These are phyloP conservation scores for Tilletia indica DNA, from an alignment of 1,284 basidiomycete genomes.

Conservation along the genomic window DNA sequence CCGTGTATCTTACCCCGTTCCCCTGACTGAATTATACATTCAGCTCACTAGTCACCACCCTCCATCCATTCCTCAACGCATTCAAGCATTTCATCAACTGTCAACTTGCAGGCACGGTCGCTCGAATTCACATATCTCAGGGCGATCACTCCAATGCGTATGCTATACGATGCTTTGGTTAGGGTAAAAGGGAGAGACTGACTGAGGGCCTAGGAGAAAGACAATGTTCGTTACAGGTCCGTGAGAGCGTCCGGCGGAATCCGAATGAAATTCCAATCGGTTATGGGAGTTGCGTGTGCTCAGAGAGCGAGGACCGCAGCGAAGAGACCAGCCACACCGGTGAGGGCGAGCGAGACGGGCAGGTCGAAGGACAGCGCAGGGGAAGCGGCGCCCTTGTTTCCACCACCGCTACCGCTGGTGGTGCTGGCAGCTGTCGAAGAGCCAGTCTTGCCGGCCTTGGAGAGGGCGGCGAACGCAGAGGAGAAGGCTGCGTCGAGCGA, in stretches of 20 bases:
- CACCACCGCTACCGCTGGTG: neutral
- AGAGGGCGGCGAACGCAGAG: neutral
- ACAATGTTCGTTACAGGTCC: no score
- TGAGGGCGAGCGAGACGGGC: conserved; percentile 15
- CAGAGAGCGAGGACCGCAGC: conserved; percentile 9
- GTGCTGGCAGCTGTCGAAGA: neutral
- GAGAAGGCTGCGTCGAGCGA: neutral
- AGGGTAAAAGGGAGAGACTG: no score
- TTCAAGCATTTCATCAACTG: neutral
- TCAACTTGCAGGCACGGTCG: no score
- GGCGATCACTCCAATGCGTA: no score
- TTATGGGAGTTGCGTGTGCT: neutral
- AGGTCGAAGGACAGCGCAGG: neutral
- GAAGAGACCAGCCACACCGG: conserved; percentile 11
- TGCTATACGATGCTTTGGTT: no score
- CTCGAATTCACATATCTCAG: no score
- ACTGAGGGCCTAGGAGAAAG: no score
- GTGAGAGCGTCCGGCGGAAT: no score
- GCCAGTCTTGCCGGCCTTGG: neutral
- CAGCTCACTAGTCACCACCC: neutral
- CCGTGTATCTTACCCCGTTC: neutral
- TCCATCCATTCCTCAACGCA: neutral
- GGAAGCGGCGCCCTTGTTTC: neutral
- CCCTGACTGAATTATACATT: neutral
- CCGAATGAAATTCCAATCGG: neutral